Evolutionary conservation across 371 early-diverging fungal species (phyloP).

Genomic region (Synchytrium microbalum): DNA sequence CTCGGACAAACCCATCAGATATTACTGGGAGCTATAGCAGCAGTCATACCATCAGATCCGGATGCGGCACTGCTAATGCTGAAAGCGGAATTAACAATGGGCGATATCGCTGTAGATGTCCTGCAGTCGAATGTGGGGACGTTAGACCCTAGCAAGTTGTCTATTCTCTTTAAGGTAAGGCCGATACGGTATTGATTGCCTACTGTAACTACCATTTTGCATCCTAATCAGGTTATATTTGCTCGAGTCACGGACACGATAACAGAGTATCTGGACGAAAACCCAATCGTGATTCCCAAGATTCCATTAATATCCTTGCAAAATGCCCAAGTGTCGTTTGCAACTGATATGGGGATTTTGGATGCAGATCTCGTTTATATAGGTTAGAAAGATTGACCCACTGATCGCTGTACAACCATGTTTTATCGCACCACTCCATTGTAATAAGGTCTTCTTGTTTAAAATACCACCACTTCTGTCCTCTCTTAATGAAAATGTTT

Average conservation of each 20-base stretch:
- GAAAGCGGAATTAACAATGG: neutral
- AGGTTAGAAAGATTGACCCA: neutral
- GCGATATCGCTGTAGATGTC: neutral
- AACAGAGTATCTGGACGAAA: neutral
- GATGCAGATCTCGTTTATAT: neutral
- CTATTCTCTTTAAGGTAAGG: neutral
- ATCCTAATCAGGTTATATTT: neutral
- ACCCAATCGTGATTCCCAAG: neutral
- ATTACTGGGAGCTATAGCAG: neutral
- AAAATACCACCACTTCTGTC: no score
- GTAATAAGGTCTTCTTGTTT: neutral
- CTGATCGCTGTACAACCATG: neutral
- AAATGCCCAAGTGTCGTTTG: neutral
- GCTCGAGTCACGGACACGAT: neutral
- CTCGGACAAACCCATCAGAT: neutral
- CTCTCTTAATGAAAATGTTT: no score
- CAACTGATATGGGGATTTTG: neutral
- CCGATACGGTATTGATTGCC: no score
- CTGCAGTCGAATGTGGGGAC: neutral
- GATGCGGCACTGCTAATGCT: neutral
- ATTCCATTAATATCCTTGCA: neutral
- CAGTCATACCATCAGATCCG: neutral
- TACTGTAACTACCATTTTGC: neutral
- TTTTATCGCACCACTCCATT: neutral
- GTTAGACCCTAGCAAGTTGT: neutral